Conservation (phyloP, 768 basidiomycete genomes). For the Cystofilobasidium macerans region DNA sequence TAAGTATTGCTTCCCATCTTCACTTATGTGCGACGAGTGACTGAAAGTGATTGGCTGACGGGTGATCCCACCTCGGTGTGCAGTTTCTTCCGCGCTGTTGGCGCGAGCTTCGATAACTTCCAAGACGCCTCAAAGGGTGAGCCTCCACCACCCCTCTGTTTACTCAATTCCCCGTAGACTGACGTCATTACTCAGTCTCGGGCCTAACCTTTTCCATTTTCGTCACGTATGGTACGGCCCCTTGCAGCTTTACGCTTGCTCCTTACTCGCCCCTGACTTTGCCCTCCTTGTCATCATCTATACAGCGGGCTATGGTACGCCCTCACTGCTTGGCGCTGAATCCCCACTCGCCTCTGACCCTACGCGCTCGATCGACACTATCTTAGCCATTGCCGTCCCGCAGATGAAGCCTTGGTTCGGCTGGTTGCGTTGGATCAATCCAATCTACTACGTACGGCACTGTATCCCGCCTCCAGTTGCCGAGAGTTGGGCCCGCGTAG, state of each 20-base stretch:
- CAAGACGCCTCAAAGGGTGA: conserved; percentile 12
- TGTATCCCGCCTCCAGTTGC: too few species aligned
- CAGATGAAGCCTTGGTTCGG: conserved; percentile 37
- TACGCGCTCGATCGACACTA: too few species aligned
- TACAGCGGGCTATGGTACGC: background rate
- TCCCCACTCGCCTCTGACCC: too few species aligned
- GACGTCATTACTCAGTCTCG: background rate
- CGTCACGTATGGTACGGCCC: conserved; percentile 1
- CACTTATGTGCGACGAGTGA: too few species aligned
- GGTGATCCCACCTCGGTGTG: too few species aligned
- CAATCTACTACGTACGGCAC: conserved; percentile 63
- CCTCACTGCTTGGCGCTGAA: conserved; percentile 30
- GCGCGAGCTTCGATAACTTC: conserved; percentile 2
- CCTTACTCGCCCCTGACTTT: too few species aligned
- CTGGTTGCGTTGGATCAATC: conserved; percentile 58
- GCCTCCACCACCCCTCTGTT: background rate
- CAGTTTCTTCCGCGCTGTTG: conserved; percentile 14
- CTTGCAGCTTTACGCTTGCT: too few species aligned
- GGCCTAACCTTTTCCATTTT: conserved; percentile 2
- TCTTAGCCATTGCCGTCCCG: conserved; percentile 32
- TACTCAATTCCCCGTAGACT: background rate
- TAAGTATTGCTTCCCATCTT: too few species aligned
- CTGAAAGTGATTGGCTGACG: too few species aligned
- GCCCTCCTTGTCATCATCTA: too few species aligned
- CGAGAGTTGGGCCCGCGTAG: too few species aligned